Conservation (phyloP, 345 rosid species). For the Kandelia obovata region DNA sequence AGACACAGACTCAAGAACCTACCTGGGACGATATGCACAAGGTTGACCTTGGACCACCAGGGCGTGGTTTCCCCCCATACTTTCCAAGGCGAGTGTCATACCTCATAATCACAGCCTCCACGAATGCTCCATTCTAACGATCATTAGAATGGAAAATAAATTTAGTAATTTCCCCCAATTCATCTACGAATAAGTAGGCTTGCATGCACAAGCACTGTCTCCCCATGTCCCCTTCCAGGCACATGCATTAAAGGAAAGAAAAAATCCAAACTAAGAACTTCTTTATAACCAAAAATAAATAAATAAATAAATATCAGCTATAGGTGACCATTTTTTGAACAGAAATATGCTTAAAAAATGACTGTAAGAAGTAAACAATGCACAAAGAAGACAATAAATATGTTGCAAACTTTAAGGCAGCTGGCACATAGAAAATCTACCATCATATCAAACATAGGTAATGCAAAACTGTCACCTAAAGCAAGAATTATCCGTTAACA, state of each 20-base stretch:
- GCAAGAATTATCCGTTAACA: background rate
- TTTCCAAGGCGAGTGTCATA: slow-evolving; percentile 84
- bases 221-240: too few species aligned
- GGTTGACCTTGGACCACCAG: slow-evolving; percentile 79
- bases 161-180: background rate
- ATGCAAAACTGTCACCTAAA: background rate
- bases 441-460: background rate
- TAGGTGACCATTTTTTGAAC: too few species aligned
- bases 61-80: slow-evolving; percentile 80
- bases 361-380: too few species aligned
- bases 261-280: background rate
- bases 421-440: background rate
- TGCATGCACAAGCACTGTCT: background rate
- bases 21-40: slow-evolving; percentile 96
- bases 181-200: background rate
- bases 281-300: background rate
- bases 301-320: background rate
- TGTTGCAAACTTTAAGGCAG: background rate
- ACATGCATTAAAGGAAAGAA: background rate
- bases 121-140: slow-evolving; percentile 71
- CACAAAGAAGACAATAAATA: background rate
- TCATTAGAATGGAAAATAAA: background rate
- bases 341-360: too few species aligned
- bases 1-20: background rate
- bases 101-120: slow-evolving; percentile 94